Conservation (phyloP, 306 rosid genomes). For the Styphnolobium japonicum region DNA sequence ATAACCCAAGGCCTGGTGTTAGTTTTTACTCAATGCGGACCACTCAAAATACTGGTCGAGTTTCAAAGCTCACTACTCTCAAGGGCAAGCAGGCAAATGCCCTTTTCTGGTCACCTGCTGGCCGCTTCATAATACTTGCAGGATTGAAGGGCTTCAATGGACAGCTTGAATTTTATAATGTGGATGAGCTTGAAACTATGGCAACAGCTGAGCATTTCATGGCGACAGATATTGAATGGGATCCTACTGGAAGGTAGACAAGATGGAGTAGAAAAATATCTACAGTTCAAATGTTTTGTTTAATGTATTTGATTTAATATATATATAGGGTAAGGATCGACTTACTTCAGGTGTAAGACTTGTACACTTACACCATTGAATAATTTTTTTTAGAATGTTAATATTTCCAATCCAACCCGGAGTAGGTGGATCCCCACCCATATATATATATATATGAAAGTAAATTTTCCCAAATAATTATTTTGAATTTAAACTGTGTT, state of each 20-base stretch:
- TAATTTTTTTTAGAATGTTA: no score
- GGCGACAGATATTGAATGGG: conserved; percentile 85
- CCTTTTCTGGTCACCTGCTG: conserved; percentile 76
- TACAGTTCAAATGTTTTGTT: background rate
- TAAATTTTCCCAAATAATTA: no score
- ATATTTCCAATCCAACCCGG: no score
- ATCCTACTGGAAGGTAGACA: conserved; percentile 73
- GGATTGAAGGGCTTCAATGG: conserved; percentile 70
- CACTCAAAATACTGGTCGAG: conserved; percentile 49
- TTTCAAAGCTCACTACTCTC: conserved; percentile 62
- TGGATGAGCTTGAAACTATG: conserved; percentile 78
- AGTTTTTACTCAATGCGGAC: conserved; percentile 67
- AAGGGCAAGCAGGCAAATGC: conserved; percentile 81
- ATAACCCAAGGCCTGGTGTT: conserved; percentile 69
- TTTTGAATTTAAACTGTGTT: background rate
- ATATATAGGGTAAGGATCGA: no score
- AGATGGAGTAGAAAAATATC: background rate
- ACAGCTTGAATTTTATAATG: conserved; percentile 68
- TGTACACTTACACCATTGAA: no score
- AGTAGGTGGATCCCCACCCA: no score
- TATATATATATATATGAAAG: no score
- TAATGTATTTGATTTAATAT: no score
- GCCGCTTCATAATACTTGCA: conserved; percentile 61
- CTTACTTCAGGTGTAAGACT: no score
- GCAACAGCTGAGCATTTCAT: conserved; percentile 74